A percentile compares a stretch with the other conserved stretches of the same genome.
These are phyloP conservation scores for Fraxinus sp. DNA, from an alignment of 305 asterid species.

Conservation along the genomic window DNA sequence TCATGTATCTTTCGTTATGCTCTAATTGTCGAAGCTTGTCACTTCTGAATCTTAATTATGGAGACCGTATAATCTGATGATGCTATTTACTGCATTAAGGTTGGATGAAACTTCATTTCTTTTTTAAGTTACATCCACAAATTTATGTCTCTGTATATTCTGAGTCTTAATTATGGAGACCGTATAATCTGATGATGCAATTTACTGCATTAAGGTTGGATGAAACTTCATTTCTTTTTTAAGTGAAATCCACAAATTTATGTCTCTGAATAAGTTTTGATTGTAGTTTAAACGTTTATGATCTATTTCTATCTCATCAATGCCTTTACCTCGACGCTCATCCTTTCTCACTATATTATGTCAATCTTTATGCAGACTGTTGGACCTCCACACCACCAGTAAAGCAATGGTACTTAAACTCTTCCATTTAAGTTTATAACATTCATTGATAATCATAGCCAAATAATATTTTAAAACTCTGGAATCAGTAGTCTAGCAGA, in stretches of 20 bases:
- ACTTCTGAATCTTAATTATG: neutral
- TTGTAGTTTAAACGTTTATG: neutral
- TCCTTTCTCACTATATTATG: constrained; percentile 23
- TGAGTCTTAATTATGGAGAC: neutral
- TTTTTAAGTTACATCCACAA: constrained; percentile 1
- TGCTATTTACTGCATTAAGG: constrained; percentile 1
- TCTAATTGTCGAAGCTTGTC: neutral
- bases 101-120: neutral
- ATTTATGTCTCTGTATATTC: neutral
- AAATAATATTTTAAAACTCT: constrained; percentile 7
- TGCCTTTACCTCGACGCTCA: constrained; percentile 2
- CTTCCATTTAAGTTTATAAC: constrained; percentile 9
- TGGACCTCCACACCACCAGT: constrained; percentile 80
- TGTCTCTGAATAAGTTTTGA: constrained; percentile 6
- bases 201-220: neutral
- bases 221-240: neutral
- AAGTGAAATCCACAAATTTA: neutral
- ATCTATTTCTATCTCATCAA: constrained; percentile 7
- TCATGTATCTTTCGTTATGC: neutral
- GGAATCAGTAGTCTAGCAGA: neutral
- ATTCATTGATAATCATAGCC: constrained; percentile 12
- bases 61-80: neutral
- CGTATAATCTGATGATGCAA: neutral
- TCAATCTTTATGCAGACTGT: constrained; percentile 66
- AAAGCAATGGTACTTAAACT: constrained; percentile 60